Conservation (phyloP, 1,139 yeast genomes). For the Hyphopichia buzzinii region DNA sequence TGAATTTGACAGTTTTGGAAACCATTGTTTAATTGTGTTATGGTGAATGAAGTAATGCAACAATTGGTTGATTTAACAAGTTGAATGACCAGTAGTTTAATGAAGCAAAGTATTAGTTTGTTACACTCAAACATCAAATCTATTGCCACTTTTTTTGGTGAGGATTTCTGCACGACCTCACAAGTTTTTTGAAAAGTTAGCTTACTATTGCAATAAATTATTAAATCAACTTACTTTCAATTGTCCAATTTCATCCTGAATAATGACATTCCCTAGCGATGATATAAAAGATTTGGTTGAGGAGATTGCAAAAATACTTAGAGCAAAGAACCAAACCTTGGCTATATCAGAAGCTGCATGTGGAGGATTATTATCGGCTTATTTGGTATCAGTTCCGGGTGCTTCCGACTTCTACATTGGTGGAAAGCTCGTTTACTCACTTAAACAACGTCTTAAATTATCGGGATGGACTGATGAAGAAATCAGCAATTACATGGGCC, state of each 20-base stretch:
- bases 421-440: slow-evolving; percentile 75
- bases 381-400: slow-evolving; percentile 77
- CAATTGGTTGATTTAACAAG: background rate
- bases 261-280: slow-evolving; percentile 60
- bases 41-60: background rate
- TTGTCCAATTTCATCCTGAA: background rate
- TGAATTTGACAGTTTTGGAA: slow-evolving; percentile 46
- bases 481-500: slow-evolving; percentile 72
- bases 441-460: slow-evolving; percentile 68
- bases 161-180: background rate
- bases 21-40: slow-evolving; percentile 8
- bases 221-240: too few relatives aligned
- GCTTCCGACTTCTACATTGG: slow-evolving; percentile 84
- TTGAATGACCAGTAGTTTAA: background rate
- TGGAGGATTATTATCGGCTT: slow-evolving; percentile 82
- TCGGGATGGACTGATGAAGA: slow-evolving; percentile 79
- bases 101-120: too few relatives aligned
- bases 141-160: background rate
- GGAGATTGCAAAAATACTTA: slow-evolving; percentile 56
- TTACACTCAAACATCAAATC: background rate
- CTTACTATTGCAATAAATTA: too few relatives aligned
- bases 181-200: background rate
- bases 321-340: slow-evolving; percentile 56
- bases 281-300: slow-evolving; percentile 50
- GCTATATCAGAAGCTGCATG: slow-evolving; percentile 88